phyloP scores from a whole-genome alignment of 2,329 filamentous ascomycete genomes.

The Coniella vitis region DNA sequence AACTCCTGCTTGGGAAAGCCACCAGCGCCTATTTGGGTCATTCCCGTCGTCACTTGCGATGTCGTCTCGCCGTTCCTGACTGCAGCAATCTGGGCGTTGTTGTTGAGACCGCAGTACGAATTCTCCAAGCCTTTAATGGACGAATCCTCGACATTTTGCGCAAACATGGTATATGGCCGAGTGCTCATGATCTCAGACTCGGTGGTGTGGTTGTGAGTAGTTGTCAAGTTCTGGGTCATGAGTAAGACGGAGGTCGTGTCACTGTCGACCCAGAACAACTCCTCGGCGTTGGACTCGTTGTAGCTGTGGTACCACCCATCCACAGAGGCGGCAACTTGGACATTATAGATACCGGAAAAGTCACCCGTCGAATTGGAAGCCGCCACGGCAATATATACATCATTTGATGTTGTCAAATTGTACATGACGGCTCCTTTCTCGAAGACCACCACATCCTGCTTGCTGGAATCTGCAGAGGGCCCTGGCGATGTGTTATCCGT shows the following conservation, averaged over 20 bases:
- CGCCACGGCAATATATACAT: constrained; percentile 70
- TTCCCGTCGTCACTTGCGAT: constrained; percentile 48
- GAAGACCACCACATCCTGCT: constrained; percentile 45
- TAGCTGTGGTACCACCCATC: constrained; percentile 69
- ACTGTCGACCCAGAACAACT: constrained; percentile 73
- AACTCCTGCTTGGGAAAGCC: constrained; percentile 80
- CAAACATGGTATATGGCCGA: constrained; percentile 72
- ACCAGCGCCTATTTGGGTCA: constrained; percentile 62
- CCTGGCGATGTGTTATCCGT: constrained; percentile 59
- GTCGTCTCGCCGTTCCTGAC: constrained; percentile 44
- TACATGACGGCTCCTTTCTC: constrained; percentile 64
- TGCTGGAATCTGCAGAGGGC: constrained; percentile 40
- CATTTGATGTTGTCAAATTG: constrained; percentile 51
- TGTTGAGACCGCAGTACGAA: constrained; percentile 76
- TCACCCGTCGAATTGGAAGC: constrained; percentile 59
- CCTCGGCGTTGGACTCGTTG: constrained; percentile 36
- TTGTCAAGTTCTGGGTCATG: constrained; percentile 67
- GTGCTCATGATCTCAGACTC: constrained; percentile 48
- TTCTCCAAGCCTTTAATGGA: constrained; percentile 62
- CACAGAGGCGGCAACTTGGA: constrained; percentile 76
- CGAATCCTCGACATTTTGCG: constrained; percentile 51
- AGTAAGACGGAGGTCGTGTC: constrained; percentile 74
- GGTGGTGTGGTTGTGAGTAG: constrained; percentile 40
- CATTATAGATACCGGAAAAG: constrained; percentile 65
- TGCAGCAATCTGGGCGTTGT: constrained; percentile 55